phyloP scores from a whole-genome alignment of 2,329 filamentous ascomycete species.

The Curvularia sp. region DNA sequence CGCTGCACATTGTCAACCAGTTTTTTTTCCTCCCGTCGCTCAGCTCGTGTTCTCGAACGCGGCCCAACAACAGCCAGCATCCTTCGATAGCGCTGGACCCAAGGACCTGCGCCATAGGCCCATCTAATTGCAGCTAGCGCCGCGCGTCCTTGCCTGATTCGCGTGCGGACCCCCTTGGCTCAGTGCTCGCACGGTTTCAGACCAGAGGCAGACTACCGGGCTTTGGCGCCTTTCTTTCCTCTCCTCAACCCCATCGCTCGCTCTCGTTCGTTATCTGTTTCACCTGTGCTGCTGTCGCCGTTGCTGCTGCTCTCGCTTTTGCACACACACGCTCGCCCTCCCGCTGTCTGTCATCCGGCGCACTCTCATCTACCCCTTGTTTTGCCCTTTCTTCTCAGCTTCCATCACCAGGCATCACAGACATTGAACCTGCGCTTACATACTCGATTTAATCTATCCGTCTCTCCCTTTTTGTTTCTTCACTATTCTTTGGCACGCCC shows the following conservation, averaged over 20 bases:
- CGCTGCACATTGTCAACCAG: not conserved
- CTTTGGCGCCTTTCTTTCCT: conserved; percentile 23
- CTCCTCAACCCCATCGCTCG: conserved; percentile 28
- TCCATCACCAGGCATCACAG: conserved; percentile 37
- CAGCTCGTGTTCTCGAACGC: conserved; percentile 31
- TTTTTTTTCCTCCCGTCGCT: not conserved
- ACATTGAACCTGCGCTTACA: conserved; percentile 48
- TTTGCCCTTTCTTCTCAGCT: conserved; percentile 21
- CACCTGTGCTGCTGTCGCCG: conserved; percentile 30
- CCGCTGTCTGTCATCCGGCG: not conserved
- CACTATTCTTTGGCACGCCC: not conserved
- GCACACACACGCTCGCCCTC: not conserved
- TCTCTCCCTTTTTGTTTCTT: not conserved
- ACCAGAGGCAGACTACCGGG: conserved; percentile 34
- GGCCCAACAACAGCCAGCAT: conserved; percentile 24
- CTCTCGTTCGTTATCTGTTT: conserved; percentile 47
- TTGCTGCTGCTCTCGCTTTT: not conserved
- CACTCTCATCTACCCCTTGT: not conserved
- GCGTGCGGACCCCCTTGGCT: conserved; percentile 31
- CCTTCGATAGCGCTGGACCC: conserved; percentile 26
- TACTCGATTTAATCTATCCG: conserved; percentile 38
- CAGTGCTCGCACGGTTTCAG: conserved; percentile 37
- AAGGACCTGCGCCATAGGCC: conserved; percentile 19
- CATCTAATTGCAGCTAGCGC: conserved; percentile 24
- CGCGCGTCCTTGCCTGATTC: conserved; percentile 41